Evolutionary conservation across 139 green algal genomes (phyloP), one percentile per base, ranked within the genome.

Genomic region (Chlamydomonas applanata): DNA sequence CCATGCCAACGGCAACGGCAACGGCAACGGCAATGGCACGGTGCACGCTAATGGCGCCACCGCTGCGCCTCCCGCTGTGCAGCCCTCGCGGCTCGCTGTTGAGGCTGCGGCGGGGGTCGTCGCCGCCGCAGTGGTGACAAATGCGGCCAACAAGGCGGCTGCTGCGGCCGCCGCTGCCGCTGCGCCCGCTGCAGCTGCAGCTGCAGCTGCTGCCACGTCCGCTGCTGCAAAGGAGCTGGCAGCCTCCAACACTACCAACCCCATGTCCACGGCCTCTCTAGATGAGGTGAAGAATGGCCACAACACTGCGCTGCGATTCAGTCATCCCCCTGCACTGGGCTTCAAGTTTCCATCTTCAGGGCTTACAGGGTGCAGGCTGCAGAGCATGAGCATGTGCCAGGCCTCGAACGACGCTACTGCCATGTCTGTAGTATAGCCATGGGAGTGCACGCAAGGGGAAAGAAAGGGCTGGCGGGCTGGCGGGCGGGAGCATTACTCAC

Each of bases 211-310:
- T n/a, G 22, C 44, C 0, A 20, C 69, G 4, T 1, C 74, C 17
- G 29, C 61, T 2, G 33, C 69, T 32, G 2, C 49, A 2, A 1
- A 30, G 24, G 9, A 67, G 1, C 25, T 25, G 25, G 0, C n/a
- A 2, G 24, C 66, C 24, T 32, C 46, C 60, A 33, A 13, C 3
- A 45, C 59, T 32, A 30, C 9, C 45, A 25, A 3, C 4, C 2
- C 29, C 36, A 22, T 63, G 30, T 71, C 69, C 16, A 65, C 63
- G 46, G 22, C 17, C 46, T 74, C 52, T 69, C 59, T 89, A 33
- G 80, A 89, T 32, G 78, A 82, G 24, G 84, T n/a, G n/a, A n/a
- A n/a, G n/a, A n/a, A n/a, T n/a, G n/a, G n/a, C n/a, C n/a, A n/a
- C n/a, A n/a, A n/a, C n/a, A n/a, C n/a, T n/a, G n/a, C n/a, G n/a